Percentiles rank a stretch among this genome's conserved stretches.
These are phyloP conservation scores for Quercus tomentella DNA, from an alignment of 331 rosid species.

Conservation along the genomic window DNA sequence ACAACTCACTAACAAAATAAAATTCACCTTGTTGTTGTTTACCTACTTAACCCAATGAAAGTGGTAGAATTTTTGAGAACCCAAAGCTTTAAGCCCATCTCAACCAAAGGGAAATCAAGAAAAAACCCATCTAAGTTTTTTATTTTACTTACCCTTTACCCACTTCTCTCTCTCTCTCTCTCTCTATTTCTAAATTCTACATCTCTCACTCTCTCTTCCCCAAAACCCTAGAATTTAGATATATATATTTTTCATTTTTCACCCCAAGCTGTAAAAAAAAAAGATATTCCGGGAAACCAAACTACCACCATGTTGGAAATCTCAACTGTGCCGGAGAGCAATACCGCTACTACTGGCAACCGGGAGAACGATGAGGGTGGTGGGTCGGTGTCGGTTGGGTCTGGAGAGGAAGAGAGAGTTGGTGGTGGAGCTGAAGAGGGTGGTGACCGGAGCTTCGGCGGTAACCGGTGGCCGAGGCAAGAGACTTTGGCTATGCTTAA, in stretches of 20 bases:
- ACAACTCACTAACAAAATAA: too few species aligned
- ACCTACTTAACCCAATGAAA: not conserved
- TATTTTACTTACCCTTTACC: constrained; percentile 9
- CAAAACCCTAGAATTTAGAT: constrained; percentile 10
- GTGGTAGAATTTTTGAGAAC: constrained; percentile 5
- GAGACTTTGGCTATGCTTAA: constrained; percentile 75
- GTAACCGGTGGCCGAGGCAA: constrained; percentile 70
- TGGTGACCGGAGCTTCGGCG: constrained; percentile 39
- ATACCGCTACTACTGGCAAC: constrained; percentile 1
- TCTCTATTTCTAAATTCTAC: too few species aligned
- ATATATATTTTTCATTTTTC: constrained; percentile 25
- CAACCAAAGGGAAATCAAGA: not conserved
- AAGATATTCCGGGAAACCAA: not conserved
- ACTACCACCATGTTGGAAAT: constrained; percentile 40
- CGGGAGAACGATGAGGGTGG: constrained; percentile 19
- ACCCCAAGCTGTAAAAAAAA: constrained; percentile 31
- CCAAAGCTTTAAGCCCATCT: not conserved
- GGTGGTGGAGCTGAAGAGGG: constrained; percentile 29
- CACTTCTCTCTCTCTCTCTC: not conserved
- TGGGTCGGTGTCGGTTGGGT: constrained; percentile 34
- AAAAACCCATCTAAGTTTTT: constrained; percentile 26
- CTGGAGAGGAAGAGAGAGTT: constrained; percentile 33
- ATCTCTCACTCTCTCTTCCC: not conserved
- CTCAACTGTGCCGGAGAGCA: constrained; percentile 40
- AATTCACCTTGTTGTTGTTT: not conserved